phyloP scores from a whole-genome alignment of 495 filamentous ascomycete species.

The Acidomyces sp. region DNA sequence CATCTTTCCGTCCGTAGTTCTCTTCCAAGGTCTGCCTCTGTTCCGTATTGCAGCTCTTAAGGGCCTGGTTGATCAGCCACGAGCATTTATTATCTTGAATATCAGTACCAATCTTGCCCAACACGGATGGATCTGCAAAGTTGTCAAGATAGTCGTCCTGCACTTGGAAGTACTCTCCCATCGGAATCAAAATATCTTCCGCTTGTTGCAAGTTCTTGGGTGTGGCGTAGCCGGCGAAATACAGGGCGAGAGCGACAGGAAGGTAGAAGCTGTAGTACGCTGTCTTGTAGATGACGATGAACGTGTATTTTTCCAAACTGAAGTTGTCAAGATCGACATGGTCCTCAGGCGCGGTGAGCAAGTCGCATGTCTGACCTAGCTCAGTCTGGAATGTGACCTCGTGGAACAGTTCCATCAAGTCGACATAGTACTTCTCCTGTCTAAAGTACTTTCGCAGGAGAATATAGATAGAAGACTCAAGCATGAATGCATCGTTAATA shows the following conservation, averaged over 20 bases:
- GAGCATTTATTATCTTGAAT: slow-evolving; percentile 99
- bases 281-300: slow-evolving; percentile 99
- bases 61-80: slow-evolving; percentile 90
- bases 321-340: slow-evolving; percentile 83
- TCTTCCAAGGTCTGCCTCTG: slow-evolving; percentile 71
- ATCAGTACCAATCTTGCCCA: slow-evolving; percentile 97
- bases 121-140: slow-evolving; percentile 76
- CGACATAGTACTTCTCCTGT: slow-evolving; percentile 68
- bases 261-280: slow-evolving; percentile 99
- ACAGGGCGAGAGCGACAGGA: slow-evolving; percentile 79
- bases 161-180: slow-evolving; percentile 97
- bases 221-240: slow-evolving; percentile 69
- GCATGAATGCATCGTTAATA: slow-evolving; percentile 97
- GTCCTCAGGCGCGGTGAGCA: slow-evolving; percentile 93
- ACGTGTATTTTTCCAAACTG: slow-evolving; percentile 85
- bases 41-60: slow-evolving; percentile 59
- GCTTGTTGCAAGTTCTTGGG: slow-evolving; percentile 72
- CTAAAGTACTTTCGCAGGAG: slow-evolving; percentile 90
- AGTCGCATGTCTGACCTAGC: slow-evolving; percentile 82
- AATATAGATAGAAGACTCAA: slow-evolving; percentile 78
- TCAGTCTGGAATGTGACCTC: slow-evolving; percentile 87
- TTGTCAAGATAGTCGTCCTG: slow-evolving; percentile 99
- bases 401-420: slow-evolving; percentile 90
- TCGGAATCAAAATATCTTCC: slow-evolving; percentile 87
- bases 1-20: slow-evolving; percentile 85